Conservation (phyloP, 257 asterid genomes). For the Jacaranda copaia region DNA sequence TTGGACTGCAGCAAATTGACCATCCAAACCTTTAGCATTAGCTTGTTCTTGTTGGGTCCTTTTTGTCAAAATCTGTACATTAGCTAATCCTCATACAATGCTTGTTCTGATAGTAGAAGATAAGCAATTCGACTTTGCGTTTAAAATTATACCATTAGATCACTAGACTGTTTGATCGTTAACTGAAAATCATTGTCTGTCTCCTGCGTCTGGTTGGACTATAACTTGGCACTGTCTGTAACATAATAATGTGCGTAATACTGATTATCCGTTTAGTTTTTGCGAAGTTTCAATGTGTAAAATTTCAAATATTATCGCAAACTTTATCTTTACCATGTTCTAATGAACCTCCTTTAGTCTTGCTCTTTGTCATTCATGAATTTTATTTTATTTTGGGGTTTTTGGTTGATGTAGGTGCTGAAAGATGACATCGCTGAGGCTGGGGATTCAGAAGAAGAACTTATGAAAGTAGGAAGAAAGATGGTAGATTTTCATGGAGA, state of each 20-base stretch:
- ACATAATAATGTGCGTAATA: background rate
- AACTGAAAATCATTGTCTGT: background rate
- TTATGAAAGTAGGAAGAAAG: constrained; percentile 49
- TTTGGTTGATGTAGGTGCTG: constrained; percentile 38
- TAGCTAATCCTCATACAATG: background rate
- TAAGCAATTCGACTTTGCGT: background rate
- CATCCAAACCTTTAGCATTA: background rate
- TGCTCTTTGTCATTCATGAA: background rate
- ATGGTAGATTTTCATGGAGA: constrained; percentile 64
- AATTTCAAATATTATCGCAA: background rate
- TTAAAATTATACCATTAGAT: background rate
- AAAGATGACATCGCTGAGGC: constrained; percentile 45
- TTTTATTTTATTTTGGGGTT: background rate
- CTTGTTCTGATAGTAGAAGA: background rate
- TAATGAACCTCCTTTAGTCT: background rate
- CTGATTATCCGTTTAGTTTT: background rate
- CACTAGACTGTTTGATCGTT: background rate
- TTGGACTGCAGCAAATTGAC: background rate
- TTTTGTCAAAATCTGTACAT: background rate
- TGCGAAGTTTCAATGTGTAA: background rate
- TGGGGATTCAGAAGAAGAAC: constrained; percentile 36
- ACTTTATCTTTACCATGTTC: background rate
- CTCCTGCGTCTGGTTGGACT: background rate
- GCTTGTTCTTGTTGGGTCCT: background rate
- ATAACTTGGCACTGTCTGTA: background rate